Conservation (phyloP, 1,284 basidiomycete species). For the Spongispora temasekensis region DNA sequence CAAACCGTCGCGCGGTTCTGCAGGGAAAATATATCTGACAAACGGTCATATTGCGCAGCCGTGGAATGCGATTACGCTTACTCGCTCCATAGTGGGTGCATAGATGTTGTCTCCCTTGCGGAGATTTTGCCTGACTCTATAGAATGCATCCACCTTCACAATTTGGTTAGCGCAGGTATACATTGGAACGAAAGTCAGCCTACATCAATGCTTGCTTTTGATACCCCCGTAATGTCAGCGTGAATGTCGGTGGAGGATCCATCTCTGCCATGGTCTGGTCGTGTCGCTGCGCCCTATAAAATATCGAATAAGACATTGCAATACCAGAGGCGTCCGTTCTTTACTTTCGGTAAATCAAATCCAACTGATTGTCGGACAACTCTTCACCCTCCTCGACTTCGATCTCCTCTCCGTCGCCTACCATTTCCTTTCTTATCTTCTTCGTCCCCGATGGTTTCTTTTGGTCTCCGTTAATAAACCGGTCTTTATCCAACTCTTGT, state of each 20-base stretch:
- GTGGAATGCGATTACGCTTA: conserved; percentile 42
- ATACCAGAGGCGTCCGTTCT: conserved; percentile 1
- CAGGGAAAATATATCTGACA: conserved; percentile 67
- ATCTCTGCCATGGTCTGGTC: conserved; percentile 79
- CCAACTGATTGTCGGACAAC: conserved; percentile 74
- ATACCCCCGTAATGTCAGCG: conserved; percentile 81
- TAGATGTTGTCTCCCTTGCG: conserved; percentile 69
- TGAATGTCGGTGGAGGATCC: conserved; percentile 82
- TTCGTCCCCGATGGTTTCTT: conserved; percentile 38
- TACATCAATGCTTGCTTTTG: conserved; percentile 91
- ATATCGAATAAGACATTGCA: conserved; percentile 9
- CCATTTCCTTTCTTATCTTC: conserved; percentile 51
- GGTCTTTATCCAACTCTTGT: conserved; percentile 26
- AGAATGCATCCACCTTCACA: conserved; percentile 85
- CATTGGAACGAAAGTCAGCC: conserved; percentile 17
- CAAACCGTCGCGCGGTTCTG: conserved; percentile 50
- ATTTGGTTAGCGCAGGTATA: conserved; percentile 2
- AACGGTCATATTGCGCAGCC: not conserved
- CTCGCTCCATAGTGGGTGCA: conserved; percentile 97
- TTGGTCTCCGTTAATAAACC: conserved; percentile 18
- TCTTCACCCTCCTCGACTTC: conserved; percentile 80
- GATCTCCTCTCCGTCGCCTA: conserved; percentile 66
- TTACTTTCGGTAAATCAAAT: conserved; percentile 81
- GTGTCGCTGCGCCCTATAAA: conserved; percentile 79
- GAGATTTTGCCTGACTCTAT: conserved; percentile 76